Base-by-base conservation (phyloP, 2,329 filamentous ascomycete genomes). In the Calonectria pteridis region DNA sequence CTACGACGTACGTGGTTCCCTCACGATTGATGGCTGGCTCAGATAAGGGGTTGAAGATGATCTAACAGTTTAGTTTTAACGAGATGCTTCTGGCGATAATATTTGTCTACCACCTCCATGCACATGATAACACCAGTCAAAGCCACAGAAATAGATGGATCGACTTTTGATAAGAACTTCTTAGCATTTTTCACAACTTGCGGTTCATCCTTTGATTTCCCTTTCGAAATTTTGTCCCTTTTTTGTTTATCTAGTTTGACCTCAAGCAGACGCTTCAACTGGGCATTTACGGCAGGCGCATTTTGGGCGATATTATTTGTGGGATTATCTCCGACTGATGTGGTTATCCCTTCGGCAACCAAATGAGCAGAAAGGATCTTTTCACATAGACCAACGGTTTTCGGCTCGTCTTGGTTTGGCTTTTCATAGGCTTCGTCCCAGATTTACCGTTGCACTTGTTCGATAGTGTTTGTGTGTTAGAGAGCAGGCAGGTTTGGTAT, bases 371-470 rank as follows among this genome's bases (percentile, higher is more conserved):
- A 75, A 0, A 75, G 67, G 9, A 76, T 75, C 50, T 71, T 73
- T 58, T 76, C 73, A 11, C 75, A 75, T 4, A 35, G 64, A 16
- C 71, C 73, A 1, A 75, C 69, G 3, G 73, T 2, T 6, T 51
- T 51, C 3, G 10, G 26, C 49, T 51, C 49, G 1, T 51, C 26
- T 14, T 28, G 23, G 29, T 51, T 51, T 5, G 49, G 14, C 4
- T 51, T 51, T 6, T 29, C 20, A 14, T 51, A 51, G 2, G 49
- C 13, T 14, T 51, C 49, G 14, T 51, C n/a, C 50, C 50, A 37
- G 40, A 14, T 33, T 33, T 33, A 11, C 9, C 13, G 33, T 33
- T 11, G 33, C 33, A 33, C 33, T 33, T 33, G 33, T 33, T 33
- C 9, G 33, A 33, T 33, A 11, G 33, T 33, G 33, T 33, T 11